phyloP scores from a whole-genome alignment of 805 yeast genomes.

The Starmerella potacharoeniae region DNA sequence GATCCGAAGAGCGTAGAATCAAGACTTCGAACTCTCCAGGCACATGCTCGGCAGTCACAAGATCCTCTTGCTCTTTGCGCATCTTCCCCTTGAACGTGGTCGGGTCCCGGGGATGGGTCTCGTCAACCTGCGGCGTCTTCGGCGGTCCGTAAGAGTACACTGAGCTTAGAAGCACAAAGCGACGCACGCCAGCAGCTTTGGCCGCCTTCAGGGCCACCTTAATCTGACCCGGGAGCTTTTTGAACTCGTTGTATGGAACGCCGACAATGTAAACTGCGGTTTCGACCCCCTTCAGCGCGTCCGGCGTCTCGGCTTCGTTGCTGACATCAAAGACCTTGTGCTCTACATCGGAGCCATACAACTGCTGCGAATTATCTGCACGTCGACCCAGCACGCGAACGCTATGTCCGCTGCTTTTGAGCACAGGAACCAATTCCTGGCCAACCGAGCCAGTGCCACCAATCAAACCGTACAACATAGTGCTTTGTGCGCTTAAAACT shows the following conservation, averaged over 20 bases:
- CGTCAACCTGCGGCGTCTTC: neutral
- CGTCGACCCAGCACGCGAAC: neutral
- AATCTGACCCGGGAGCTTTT: neutral
- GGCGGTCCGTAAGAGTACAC: neutral
- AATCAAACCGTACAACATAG: neutral
- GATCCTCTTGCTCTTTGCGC: slow-evolving; percentile 1
- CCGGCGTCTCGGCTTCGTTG: neutral
- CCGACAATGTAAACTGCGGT: neutral
- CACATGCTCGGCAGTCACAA: neutral
- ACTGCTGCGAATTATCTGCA: neutral
- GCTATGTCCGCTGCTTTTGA: neutral
- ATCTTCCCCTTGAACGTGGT: neutral
- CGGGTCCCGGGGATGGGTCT: slow-evolving; percentile 1
- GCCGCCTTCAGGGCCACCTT: neutral
- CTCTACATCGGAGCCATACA: neutral
- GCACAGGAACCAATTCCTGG: neutral
- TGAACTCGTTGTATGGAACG: neutral
- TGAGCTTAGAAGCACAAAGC: neutral
- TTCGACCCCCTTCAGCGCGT: neutral
- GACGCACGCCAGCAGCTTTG: neutral
- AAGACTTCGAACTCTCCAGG: neutral
- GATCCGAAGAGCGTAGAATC: neutral
- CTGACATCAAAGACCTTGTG: neutral
- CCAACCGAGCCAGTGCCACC: neutral
- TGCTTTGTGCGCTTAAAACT: no score